phyloP scores from a whole-genome alignment of 2,329 filamentous ascomycete genomes.

The Nemania sp. region DNA sequence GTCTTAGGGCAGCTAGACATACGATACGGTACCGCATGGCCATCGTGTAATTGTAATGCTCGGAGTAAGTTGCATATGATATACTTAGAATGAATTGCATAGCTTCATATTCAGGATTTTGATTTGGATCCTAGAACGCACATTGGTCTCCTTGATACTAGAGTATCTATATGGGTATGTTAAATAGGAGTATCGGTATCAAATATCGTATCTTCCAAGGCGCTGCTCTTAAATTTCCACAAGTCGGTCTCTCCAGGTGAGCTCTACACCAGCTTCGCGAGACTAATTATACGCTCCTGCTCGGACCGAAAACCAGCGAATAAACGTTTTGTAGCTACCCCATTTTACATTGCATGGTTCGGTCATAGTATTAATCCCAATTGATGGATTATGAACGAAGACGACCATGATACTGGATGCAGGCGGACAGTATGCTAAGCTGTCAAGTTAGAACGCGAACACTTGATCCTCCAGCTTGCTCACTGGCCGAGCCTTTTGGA shows the following conservation, averaged over 20 bases:
- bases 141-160: no score
- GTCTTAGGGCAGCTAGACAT: no score
- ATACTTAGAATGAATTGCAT: background rate
- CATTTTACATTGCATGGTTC: background rate
- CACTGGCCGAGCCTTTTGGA: conserved; percentile 87
- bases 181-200: no score
- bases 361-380: background rate
- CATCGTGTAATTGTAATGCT: no score
- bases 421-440: no score
- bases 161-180: no score
- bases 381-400: background rate
- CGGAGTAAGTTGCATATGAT: background rate
- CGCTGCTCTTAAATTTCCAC: conserved; percentile 1
- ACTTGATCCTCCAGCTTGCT: conserved; percentile 99
- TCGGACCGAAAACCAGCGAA: background rate
- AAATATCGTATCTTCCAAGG: no score
- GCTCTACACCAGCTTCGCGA: background rate
- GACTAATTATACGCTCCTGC: background rate
- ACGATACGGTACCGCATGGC: no score
- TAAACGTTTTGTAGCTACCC: background rate
- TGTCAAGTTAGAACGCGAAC: conserved; percentile 77
- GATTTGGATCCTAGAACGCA: background rate
- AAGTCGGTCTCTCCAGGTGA: background rate
- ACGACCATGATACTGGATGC: background rate
- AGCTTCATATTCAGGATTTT: background rate